Evolutionary conservation across 1,284 basidiomycete species (phyloP), one percentile per base, ranked within the genome.

Genomic region (Papiliotrema terrestris): DNA sequence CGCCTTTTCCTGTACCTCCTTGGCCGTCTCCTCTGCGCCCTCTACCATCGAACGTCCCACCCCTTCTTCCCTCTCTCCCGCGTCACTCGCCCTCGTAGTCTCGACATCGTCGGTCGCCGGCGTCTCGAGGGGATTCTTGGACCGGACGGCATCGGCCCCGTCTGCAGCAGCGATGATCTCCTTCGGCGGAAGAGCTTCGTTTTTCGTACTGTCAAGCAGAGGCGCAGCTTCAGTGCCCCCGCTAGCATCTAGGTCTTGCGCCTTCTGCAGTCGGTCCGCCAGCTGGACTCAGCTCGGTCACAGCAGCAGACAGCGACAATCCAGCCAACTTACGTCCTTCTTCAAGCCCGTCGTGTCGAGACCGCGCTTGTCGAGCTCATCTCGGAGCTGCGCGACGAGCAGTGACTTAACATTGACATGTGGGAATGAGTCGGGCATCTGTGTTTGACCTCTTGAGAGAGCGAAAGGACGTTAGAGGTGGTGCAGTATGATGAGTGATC

Each of bases 371-470:
- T 62, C 49, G n/a, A 77, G 67, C 60, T 77, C 72, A 14, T 70
- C 69, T 56, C 72, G 71, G 51, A 77, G 68, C 52, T 77, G 74
- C 29, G 65, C 68, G 15, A 75, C 73, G 49, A 73, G 73, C 50
- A 75, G 64, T 15, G 47, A 23, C 20, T 49, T 39, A n/a, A 49
- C 37, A 35, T 49, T 35, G 47, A 37, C 47, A 19, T 19, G 20
- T 17, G 29, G 29, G 11, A 32, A 32, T 32, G 29, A 32, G 6
- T 11, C 29, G 5, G 29, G 6, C 29, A 32, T 32, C 6, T n/a
- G 29, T 32, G 11, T 11, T 32, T 32, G 5, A 11, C 11, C 29
- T 11, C 29, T 11, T 5, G 29, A 32, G 6, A 11, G 29, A 5
- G 29, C 29, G 5, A 11, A 32, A 32, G 29, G 11, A 32, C 6